Evolutionary conservation across 163 green algal species (phyloP).

Genomic region (Trebouxiophyceae sp.): DNA sequence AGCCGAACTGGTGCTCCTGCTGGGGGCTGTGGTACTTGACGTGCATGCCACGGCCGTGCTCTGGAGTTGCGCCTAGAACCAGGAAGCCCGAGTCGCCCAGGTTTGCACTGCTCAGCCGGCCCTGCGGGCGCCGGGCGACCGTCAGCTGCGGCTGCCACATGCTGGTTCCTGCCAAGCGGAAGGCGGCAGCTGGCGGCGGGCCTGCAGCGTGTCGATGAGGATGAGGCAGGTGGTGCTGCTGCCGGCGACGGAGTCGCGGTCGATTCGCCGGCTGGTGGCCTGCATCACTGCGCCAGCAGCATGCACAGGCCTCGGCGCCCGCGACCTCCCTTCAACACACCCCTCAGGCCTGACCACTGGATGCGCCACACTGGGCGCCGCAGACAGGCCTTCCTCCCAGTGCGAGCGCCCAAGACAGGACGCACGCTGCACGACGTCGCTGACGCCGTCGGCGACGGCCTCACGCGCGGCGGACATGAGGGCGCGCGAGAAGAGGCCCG

Average conservation of each 20-base stretch:
- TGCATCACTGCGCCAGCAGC: no score
- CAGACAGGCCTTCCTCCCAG: background rate
- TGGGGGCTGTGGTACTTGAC: conserved; percentile 65
- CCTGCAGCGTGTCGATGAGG: conserved; percentile 52
- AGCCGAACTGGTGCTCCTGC: conserved; percentile 88
- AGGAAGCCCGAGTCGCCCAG: conserved; percentile 83
- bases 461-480: conserved; percentile 57
- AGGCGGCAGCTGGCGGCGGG: no score
- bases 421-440: conserved; percentile 3
- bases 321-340: conserved; percentile 28
- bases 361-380: background rate
- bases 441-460: background rate
- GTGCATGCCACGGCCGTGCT: conserved; percentile 9
- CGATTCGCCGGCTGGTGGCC: no score
- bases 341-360: conserved; percentile 45
- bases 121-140: conserved; percentile 23
- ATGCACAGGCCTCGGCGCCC: no score
- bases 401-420: background rate
- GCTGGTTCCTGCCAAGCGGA: no score
- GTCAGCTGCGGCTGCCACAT: no score
- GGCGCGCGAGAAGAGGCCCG: conserved; percentile 52
- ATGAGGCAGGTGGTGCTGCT: conserved; percentile 67
- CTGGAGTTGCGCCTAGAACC: conserved; percentile 32
- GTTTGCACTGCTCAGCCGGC: conserved; percentile 65
- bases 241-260: conserved; percentile 52